phyloP scores from a whole-genome alignment of 192 early-diverging fungal genomes.

The Chytriomyces sp. region DNA sequence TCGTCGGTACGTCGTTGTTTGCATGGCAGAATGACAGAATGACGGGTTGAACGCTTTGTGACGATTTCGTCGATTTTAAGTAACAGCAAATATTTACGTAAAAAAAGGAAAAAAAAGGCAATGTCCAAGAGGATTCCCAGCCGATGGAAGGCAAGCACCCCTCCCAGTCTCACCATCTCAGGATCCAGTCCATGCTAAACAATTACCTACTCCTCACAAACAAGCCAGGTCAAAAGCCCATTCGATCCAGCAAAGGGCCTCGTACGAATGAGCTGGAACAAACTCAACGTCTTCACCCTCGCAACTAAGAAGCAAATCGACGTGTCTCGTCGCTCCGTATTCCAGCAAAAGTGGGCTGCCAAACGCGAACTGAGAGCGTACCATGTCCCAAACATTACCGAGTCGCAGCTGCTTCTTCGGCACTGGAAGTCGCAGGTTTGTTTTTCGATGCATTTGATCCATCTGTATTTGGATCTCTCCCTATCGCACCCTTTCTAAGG shows the following conservation, averaged over 20 bases:
- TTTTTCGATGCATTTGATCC: conserved; percentile 21
- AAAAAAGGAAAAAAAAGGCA: conserved; percentile 24
- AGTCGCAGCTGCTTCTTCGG: conserved; percentile 68
- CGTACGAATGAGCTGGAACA: conserved; percentile 95
- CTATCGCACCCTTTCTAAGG: background rate
- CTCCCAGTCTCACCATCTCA: no score
- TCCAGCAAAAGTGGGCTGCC: conserved; percentile 93
- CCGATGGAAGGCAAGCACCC: conserved; percentile 14
- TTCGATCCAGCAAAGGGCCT: conserved; percentile 60
- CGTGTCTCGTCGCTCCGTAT: conserved; percentile 60
- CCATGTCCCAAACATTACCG: conserved; percentile 89
- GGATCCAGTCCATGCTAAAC: no score
- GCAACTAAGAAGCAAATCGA: conserved; percentile 37
- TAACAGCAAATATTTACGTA: background rate
- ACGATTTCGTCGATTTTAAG: background rate
- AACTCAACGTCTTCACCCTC: conserved; percentile 88
- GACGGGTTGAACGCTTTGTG: background rate
- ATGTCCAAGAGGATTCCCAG: conserved; percentile 33
- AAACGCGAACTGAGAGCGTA: conserved; percentile 92
- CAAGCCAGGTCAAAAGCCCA: conserved; percentile 43
- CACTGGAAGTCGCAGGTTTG: conserved; percentile 51
- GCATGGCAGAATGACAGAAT: no score
- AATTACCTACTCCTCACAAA: no score
- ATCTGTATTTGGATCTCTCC: background rate
- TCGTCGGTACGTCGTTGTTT: no score